A percentile compares a stretch with the other conserved stretches of the same genome.
Conservation (phyloP, 169 alveolate genomes). For the Plasmodium coatneyi region DNA sequence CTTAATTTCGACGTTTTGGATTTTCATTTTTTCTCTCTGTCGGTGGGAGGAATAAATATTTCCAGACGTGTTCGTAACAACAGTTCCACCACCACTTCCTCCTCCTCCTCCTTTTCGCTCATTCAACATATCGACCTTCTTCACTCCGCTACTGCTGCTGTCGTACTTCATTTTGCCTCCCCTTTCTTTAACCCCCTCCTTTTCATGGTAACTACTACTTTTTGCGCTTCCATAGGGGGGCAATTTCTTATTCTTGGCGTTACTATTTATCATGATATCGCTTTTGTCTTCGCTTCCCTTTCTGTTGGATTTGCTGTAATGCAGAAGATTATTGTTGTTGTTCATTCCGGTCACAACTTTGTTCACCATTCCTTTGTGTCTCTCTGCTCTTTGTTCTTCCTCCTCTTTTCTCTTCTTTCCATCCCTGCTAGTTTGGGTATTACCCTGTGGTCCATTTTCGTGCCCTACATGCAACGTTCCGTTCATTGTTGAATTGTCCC, state of each 20-base stretch:
- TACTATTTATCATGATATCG: background rate
- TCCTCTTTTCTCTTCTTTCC: background rate
- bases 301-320: background rate
- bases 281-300: background rate
- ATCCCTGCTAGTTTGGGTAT: background rate
- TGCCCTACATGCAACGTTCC: background rate
- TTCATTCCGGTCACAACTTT: conserved; percentile 1
- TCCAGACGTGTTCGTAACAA: background rate
- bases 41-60: conserved; percentile 28
- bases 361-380: background rate
- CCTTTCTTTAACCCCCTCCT: background rate
- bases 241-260: conserved; percentile 7
- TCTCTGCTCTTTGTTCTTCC: background rate
- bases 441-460: background rate
- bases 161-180: conserved; percentile 1
- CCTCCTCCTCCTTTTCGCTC: background rate
- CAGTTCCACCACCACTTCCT: background rate
- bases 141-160: background rate
- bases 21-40: conserved; percentile 69
- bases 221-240: background rate
- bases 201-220: background rate
- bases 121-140: background rate
- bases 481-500: background rate
- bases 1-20: conserved; percentile 72
- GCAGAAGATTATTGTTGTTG: background rate